Evolutionary conservation across 169 alveolate species (phyloP).

Genomic region (Plasmodium fragile): DNA sequence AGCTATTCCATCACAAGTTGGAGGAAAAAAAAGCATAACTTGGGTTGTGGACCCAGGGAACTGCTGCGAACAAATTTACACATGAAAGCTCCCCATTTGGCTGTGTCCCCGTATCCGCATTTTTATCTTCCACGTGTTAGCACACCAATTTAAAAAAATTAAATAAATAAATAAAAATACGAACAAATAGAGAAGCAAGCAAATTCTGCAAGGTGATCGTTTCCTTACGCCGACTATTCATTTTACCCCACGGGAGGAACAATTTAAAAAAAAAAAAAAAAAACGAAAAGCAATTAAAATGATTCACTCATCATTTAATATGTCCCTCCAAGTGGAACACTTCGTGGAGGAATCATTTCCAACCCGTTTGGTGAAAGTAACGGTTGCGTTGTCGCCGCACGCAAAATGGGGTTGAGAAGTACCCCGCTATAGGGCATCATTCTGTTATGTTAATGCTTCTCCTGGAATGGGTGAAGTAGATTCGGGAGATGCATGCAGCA

Average conservation of each 20-base stretch:
- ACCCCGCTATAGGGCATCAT: neutral
- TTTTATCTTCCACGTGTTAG: neutral
- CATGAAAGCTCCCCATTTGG: neutral
- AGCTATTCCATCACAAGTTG: neutral
- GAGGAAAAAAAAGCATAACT: neutral
- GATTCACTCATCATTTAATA: neutral
- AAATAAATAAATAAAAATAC: too few relatives aligned
- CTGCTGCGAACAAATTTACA: neutral
- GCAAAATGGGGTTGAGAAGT: neutral
- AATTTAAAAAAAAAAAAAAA: neutral
- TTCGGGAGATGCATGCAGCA: neutral
- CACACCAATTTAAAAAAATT: neutral
- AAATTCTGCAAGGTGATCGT: neutral
- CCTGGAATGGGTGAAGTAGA: neutral
- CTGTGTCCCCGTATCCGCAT: neutral
- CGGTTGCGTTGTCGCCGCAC: neutral
- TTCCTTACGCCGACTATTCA: neutral
- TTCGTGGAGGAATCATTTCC: neutral
- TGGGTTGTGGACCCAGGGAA: neutral
- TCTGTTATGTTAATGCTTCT: neutral
- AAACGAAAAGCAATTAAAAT: neutral
- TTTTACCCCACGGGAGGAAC: neutral
- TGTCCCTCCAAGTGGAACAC: neutral
- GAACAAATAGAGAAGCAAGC: neutral
- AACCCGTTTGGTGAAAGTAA: neutral